A percentile compares a stretch with the other conserved stretches of the same genome.
phyloP scores from a whole-genome alignment of 176 grass and related monocot genomes.

The Oryza rufipogon region DNA sequence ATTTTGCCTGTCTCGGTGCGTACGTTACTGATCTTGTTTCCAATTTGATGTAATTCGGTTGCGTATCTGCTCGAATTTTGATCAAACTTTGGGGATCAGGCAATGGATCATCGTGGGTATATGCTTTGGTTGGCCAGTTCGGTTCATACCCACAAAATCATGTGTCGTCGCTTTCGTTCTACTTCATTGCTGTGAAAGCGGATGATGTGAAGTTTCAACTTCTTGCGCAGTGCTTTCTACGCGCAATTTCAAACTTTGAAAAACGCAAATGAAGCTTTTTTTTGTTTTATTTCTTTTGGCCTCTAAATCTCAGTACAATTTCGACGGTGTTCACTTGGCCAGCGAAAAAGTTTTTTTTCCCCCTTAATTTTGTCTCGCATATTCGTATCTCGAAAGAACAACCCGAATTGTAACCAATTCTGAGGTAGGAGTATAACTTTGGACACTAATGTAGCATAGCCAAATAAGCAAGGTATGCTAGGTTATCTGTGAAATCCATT shows the following conservation, averaged over 20 bases:
- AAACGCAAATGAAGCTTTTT: background rate
- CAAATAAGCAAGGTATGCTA: background rate
- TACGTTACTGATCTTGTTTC: background rate
- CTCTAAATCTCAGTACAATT: too few relatives aligned
- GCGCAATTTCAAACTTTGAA: background rate
- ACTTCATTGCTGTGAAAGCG: slow-evolving; percentile 20
- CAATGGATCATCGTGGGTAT: slow-evolving; percentile 12
- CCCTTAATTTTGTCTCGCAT: background rate
- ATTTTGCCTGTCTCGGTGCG: background rate
- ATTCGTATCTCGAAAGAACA: background rate
- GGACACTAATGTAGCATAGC: background rate
- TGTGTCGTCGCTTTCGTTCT: background rate
- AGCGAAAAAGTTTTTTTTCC: background rate
- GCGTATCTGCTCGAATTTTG: background rate
- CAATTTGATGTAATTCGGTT: background rate
- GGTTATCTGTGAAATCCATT: background rate
- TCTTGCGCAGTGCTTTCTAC: background rate
- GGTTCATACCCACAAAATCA: background rate
- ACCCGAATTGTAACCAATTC: background rate
- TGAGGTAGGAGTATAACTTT: background rate
- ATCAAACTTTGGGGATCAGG: background rate
- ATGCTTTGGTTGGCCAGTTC: background rate
- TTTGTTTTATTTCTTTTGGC: too few relatives aligned
- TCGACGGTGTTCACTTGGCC: too few relatives aligned
- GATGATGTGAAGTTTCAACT: background rate